phyloP scores from a whole-genome alignment of 306 rosid species.

The Pueraria montana region DNA sequence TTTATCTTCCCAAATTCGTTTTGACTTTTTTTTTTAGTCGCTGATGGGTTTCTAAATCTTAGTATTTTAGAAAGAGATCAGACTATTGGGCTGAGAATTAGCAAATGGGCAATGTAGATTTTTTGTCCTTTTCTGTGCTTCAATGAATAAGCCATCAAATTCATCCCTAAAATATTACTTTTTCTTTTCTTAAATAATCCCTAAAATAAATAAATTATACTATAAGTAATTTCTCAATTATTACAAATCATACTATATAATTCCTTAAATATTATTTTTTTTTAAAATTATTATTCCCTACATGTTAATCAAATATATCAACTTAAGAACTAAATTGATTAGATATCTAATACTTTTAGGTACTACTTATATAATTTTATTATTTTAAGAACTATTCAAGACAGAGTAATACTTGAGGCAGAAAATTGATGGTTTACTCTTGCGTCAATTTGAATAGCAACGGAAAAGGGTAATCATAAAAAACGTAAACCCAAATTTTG shows the following conservation, averaged over 20 bases:
- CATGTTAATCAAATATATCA: no score
- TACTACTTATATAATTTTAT: no score
- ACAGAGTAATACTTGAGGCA: no score
- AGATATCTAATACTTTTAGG: no score
- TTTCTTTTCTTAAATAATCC: no score
- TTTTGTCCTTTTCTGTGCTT: background rate
- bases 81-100: background rate
- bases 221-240: background rate
- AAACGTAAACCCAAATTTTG: background rate
- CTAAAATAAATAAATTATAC: no score
- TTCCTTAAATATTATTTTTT: no score
- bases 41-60: background rate
- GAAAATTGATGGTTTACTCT: no score
- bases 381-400: no score
- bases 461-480: background rate
- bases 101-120: background rate
- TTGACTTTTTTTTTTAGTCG: background rate
- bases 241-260: background rate
- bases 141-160: background rate
- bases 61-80: background rate
- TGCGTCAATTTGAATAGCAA: background rate
- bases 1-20: background rate
- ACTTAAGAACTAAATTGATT: no score
- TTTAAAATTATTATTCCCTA: no score
- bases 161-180: background rate